Base-by-base conservation (phyloP, 1,284 basidiomycete species). In the Puccinia brachypodii region DNA sequence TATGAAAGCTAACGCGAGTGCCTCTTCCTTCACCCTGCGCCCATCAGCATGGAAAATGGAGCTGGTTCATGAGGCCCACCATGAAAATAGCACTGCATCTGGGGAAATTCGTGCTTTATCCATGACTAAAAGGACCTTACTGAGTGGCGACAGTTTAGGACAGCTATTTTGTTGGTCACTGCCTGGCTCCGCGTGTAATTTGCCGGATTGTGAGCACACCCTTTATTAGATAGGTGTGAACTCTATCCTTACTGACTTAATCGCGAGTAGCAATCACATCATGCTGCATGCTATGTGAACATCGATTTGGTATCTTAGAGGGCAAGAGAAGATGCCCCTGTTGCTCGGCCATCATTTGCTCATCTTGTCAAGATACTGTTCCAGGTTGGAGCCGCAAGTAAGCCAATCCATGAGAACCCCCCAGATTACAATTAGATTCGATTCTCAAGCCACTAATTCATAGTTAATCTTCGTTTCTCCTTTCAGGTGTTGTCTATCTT, bases 161-260 rank as follows among this genome's bases (percentile, higher is more conserved):
- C 77, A 83, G 19, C 76, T 86, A 36, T 86, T 85, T 62, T 77
- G 82, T 38, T 86, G 85, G 86, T 82, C 83, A 9, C 73, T 86
- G 62, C 84, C 83, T 22, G 85, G 85, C 11, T 83, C 85, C 44
- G 84, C 85, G 4, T 83, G 85, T 33, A 71, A 53, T 25, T 82
- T 85, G 19, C 84, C 85, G 4, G 83, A 81, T 73, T 58, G 77
- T 80, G 60, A 80, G 77, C 25, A 44, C 6, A 28, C 7, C 0
- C 1, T 66, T 3, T 76, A 38, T 64, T 4, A 13, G 3, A 66
- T 38, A 66, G 47, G 19, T 28, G 31, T 33, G 2, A 28, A 75
- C n/a, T 25, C 19, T 40, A 9, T 22, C 44, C 25, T 66, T 33
- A n/a, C 38, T 60, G 58, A 50, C 74, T 50, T 58, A 60, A 19